Conservation (phyloP, 306 rosid genomes). For the Cucumis sativus region Cucumber_9930_V3 NC_026660.2:27790001-27790500, state of each 20-base stretch:
- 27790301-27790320: not conserved
- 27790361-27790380: no score
- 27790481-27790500: not conserved
- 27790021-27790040: constrained; percentile 95
- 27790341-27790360: not conserved
- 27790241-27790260: not conserved
- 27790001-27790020: constrained; percentile 92
- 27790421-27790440: not conserved
- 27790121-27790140: constrained; percentile 3
- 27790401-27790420: not conserved
- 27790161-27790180: not conserved
- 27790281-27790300: no score
- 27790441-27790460: not conserved
- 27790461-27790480: not conserved
- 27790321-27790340: not conserved
- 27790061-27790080: constrained; percentile 99
- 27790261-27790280: no score
- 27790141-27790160: not conserved
- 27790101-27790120: constrained; percentile 15
- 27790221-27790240: not conserved
- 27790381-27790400: not conserved
- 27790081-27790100: constrained; percentile 98
- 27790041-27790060: constrained; percentile 88
- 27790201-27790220: constrained; percentile 4
- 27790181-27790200: constrained; percentile 5